Conservation (phyloP, 306 rosid genomes). For the Crataegus laevigata region DNA sequence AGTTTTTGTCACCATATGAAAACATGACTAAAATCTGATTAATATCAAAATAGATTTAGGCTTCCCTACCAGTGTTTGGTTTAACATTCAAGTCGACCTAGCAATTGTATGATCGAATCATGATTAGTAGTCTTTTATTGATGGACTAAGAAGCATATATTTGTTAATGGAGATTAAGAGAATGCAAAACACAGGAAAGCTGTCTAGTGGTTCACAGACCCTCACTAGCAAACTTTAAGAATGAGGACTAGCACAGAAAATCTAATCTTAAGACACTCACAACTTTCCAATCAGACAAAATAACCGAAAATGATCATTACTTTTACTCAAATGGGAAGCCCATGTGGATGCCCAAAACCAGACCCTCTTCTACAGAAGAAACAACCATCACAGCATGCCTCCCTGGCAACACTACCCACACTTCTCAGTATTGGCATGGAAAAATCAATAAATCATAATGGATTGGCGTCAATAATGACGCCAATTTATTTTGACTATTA, state of each 20-base stretch:
- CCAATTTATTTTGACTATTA: not conserved
- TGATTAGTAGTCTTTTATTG: not conserved
- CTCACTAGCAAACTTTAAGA: not conserved
- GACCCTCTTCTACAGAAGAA: not conserved
- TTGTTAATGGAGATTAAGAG: not conserved
- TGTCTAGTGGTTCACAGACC: not conserved
- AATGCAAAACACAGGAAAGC: not conserved
- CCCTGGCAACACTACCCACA: not conserved
- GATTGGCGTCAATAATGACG: not conserved
- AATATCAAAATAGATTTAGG: not conserved
- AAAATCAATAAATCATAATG: no score
- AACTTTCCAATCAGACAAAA: not conserved
- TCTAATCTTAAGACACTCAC: not conserved
- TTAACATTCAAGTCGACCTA: not conserved
- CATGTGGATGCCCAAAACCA: not conserved
- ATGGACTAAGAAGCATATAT: not conserved
- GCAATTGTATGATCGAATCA: not conserved
- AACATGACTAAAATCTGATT: not conserved
- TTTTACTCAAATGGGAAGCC: not conserved
- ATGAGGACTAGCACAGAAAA: not conserved
- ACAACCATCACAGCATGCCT: not conserved
- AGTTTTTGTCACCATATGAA: not conserved
- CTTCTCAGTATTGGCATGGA: not conserved
- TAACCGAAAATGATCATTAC: not conserved
- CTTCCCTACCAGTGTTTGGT: not conserved